phyloP scores from a whole-genome alignment of 441 rosid genomes.

The Gossypium schwendimanii region DNA sequence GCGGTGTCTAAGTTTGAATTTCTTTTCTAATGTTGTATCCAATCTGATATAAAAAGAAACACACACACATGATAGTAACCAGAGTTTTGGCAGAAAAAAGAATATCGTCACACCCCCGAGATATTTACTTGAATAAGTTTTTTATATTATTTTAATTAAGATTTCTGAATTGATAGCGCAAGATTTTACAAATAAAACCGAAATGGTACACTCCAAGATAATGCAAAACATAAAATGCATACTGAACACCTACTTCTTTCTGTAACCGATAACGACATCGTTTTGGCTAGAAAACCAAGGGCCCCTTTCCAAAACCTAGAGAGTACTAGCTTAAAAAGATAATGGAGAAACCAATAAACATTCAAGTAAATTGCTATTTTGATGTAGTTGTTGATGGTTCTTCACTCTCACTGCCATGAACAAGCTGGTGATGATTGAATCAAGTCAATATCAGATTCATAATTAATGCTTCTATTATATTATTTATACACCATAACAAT shows the following conservation, averaged over 20 bases:
- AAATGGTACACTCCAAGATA: not conserved
- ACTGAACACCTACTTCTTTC: not conserved
- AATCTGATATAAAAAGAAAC: no score
- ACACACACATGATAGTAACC: no score
- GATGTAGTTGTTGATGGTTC: slow-evolving; percentile 29
- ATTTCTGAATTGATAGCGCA: no score
- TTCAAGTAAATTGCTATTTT: slow-evolving; percentile 24
- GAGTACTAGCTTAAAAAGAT: not conserved
- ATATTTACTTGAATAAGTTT: no score
- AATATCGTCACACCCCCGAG: no score
- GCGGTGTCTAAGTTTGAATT: no score
- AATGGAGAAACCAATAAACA: not conserved
- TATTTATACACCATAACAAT: not conserved
- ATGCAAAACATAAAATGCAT: not conserved
- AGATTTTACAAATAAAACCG: no score
- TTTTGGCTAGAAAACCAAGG: not conserved
- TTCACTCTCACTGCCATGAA: slow-evolving; percentile 41
- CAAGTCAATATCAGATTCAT: not conserved
- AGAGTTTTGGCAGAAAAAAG: no score
- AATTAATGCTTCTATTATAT: not conserved
- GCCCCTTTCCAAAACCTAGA: not conserved
- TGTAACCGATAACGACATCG: not conserved
- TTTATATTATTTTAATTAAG: no score
- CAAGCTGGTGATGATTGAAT: slow-evolving; percentile 41
- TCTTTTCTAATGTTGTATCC: no score